These are phyloP conservation scores for Magnusiomyces suaveolens DNA, from an alignment of 1,139 yeast species.

Conservation along the genomic window DNA sequence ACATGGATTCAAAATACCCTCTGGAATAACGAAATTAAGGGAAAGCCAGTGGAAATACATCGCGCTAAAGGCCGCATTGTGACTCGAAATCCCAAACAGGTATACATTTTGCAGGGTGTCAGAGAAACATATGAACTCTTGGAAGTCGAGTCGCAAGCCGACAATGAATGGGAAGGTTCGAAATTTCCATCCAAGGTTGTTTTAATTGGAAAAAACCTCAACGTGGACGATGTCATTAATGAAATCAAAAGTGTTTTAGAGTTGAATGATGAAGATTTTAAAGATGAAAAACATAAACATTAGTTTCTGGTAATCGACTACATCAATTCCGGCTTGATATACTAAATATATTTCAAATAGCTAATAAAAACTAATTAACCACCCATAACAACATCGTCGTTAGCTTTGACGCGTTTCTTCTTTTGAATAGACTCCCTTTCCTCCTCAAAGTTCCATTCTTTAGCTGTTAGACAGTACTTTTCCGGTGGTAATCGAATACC, in stretches of 20 bases:
- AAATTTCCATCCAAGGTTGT: slow-evolving; percentile 33
- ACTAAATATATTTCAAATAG: slow-evolving; percentile 71
- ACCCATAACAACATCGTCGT: slow-evolving; percentile 11
- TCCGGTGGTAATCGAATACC: slow-evolving; percentile 95
- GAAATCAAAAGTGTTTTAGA: not conserved
- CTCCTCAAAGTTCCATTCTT: slow-evolving; percentile 56
- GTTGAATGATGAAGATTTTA: not conserved
- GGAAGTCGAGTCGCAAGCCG: slow-evolving; percentile 22
- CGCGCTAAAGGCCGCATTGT: slow-evolving; percentile 71
- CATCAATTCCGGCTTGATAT: too few relatives aligned
- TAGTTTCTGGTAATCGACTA: too few relatives aligned
- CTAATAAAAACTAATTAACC: not conserved
- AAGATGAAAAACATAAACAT: slow-evolving; percentile 23
- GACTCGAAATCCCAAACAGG: slow-evolving; percentile 32
- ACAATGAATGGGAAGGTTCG: not conserved
- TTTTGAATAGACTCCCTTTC: slow-evolving; percentile 33
- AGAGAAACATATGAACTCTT: slow-evolving; percentile 81
- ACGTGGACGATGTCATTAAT: slow-evolving; percentile 64
- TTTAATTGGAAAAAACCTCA: slow-evolving; percentile 74
- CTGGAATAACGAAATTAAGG: slow-evolving; percentile 51
- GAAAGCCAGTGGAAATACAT: slow-evolving; percentile 50
- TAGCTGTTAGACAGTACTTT: slow-evolving; percentile 84
- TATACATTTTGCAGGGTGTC: slow-evolving; percentile 76
- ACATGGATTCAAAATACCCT: slow-evolving; percentile 51
- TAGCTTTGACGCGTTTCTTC: slow-evolving; percentile 14